Base-by-base conservation (phyloP, 805 yeast species). In the Pichia phayaonensis region DNA sequence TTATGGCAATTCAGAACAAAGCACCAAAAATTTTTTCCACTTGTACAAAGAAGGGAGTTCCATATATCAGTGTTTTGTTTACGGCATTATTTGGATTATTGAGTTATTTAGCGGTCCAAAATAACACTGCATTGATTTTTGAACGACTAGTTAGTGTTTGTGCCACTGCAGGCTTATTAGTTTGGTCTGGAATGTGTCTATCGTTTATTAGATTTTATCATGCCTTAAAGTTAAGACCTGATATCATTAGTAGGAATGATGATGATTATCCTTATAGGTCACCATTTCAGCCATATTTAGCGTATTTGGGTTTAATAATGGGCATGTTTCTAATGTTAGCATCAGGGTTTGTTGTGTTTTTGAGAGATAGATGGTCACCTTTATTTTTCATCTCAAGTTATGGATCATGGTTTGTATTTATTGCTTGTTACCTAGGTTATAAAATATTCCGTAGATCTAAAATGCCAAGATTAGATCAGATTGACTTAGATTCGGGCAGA, bases 401-500 rank as follows among this genome's bases (percentile, higher is more conserved):
- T 58, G 83, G 83, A 2, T 70, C 80, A 3, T 56, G 75, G 45
- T 67, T 79, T 23, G 56, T 77, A 10, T 75, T 77, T 58, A 62
- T 66, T 0, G 48, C 70, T 2, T 72, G 78, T 38, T 79, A 76
- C 56, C 15, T 72, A 36, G 67, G 71, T 7, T 77, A 84, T 65
- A 82, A 81, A 59, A 41, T 80, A 0, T 60, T 81, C 16, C 76
- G 80, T 52, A 79, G 87, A 11, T 81, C 90, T 1, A 76, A 80
- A 55, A 69, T 83, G 12, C 86, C 81, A 47, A 75, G 86, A 46
- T 67, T 86, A 44, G 90, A 85, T 57, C 83, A 86, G 44, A 63
- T 88, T 53, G 95, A 89, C 64, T 75, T 85, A 62, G 96, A 89
- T 64, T 77, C 88, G 0, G 96, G 96, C 2, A 72, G 96, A 59